Evolutionary conservation across 805 yeast genomes (phyloP).

Genomic region (Candida ficus): DNA sequence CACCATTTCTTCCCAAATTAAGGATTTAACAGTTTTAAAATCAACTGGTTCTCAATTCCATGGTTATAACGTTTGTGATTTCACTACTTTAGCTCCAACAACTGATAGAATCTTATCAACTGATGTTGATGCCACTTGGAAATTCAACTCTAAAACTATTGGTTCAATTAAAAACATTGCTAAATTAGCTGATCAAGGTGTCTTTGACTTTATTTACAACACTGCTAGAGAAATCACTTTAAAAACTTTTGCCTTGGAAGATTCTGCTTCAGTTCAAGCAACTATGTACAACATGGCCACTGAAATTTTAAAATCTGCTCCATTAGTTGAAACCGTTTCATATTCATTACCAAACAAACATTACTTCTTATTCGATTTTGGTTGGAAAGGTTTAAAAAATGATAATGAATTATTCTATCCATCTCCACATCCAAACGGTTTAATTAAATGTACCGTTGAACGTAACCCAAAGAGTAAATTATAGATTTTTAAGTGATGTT

Average conservation of each 20-base stretch:
- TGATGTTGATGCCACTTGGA: constrained; percentile 73
- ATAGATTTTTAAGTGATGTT: too few relatives aligned
- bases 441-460: constrained; percentile 81
- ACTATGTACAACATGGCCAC: constrained; percentile 92
- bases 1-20: constrained; percentile 60
- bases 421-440: constrained; percentile 87
- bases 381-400: constrained; percentile 79
- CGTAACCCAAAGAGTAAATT: constrained; percentile 58
- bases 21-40: constrained; percentile 79
- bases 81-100: constrained; percentile 82
- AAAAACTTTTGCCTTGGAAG: constrained; percentile 74
- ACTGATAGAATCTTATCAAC: constrained; percentile 84
- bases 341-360: constrained; percentile 90
- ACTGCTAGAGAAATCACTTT: constrained; percentile 65
- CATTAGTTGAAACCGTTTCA: constrained; percentile 57
- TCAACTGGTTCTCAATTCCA: constrained; percentile 91
- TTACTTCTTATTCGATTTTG: constrained; percentile 72
- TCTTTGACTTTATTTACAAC: constrained; percentile 61
- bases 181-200: constrained; percentile 49
- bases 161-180: constrained; percentile 46
- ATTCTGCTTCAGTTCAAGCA: constrained; percentile 93
- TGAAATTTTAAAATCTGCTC: constrained; percentile 56
- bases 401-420: constrained; percentile 87
- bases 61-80: constrained; percentile 82
- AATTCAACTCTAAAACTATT: constrained; percentile 47